Base-by-base conservation (phyloP, 2,329 filamentous ascomycete species). In the Fusarium verticillioides region DNA sequence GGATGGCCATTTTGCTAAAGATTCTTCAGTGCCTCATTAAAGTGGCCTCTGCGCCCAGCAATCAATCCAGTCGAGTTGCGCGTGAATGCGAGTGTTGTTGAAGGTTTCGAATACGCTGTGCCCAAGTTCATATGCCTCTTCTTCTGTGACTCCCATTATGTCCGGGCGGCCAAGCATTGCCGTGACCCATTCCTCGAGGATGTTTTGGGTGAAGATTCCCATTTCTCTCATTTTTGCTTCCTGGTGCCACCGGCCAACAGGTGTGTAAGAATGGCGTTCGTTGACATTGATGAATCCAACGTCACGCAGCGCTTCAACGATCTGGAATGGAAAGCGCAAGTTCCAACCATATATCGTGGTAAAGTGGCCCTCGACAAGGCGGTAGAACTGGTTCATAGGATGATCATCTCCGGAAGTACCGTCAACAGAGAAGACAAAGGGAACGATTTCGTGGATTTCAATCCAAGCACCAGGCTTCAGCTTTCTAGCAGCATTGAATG, bases 401-500 rank as follows among this genome's bases (percentile, higher is more conserved):
- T 83, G 80, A 12, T 78, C 70, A 18, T 72, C 63, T 9, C 69
- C 70, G n/a, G 63, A 70, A 21, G 74, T 77, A 37, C 75, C 78
- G 60, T 84, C 82, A 34, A 80, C 77, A 21, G 78, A 81, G 39
- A 77, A 77, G 23, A 83, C 74, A 47, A 78, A 72, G 10, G 79
- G 77, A 16, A 81, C 67, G 32, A 80, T 69, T 44, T 84, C 82
- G 66, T 83, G 81, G 26, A 82, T 79, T 59, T 84, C 82, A 52
- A 84, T 74, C 82, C 83, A 84, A 13, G 82, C 82, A n/a, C 82
- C 82, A 18, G 82, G 80, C 57, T 78, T 80, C 21, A 83, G 62
- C 21, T 81, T 78, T 23, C 82, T 84, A 43, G 11, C 30, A 30
- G 28, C 28, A 19, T 34, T 26, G 23, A 40, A 62, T 78, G 40